Base-by-base conservation (phyloP, 495 filamentous ascomycete genomes). In the Talaromyces proteolyticus region DNA sequence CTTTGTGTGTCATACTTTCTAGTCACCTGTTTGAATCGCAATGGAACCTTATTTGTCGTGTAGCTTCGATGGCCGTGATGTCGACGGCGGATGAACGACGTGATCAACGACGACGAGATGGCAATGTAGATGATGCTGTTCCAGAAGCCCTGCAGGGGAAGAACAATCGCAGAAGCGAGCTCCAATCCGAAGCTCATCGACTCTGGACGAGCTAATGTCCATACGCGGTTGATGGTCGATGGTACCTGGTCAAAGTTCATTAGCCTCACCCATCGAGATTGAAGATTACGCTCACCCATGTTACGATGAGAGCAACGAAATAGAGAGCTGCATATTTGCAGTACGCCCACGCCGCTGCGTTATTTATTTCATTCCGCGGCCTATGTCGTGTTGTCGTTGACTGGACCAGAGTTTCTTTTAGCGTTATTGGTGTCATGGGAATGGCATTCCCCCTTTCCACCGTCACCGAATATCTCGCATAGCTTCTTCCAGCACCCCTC, bases 131-230 rank as follows among this genome's bases (percentile, higher is more conserved):
- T 89, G 46, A 89, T 60, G 17, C 81, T 80, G 57, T 94, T 95
- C 86, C 88, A 92, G 57, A 93, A 91, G 2, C 90, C 90, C 58
- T 94, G 90, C 0, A 91, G 71, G 0, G 90, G 90, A 18, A 94
- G 74, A 0, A 94, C 88, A 42, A 90, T 76, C 1, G 85, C 80
- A 21, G 84, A 81, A 41, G 81, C 76, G 49, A 84, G 85, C 55
- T 88, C 82, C 21, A 94, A 76, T 19, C 70, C 68, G 44, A 84
- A 79, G 21, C 69, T 73, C 4, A 77, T 64, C 1, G 73, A 43
- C 22, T 79, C 69, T 0, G 72, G 68, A 57, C 84, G 65, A 5
- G 81, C 70, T 16, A 91, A 60, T 14, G 77, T 78, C 65, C 88
- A 91, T 20, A 91, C 77, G 18, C 90, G 76, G 62, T 94, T 94